These are phyloP conservation scores for Hymenoscyphus fructigenus DNA, from an alignment of 2,329 filamentous ascomycete genomes.

Conservation along the genomic window DNA sequence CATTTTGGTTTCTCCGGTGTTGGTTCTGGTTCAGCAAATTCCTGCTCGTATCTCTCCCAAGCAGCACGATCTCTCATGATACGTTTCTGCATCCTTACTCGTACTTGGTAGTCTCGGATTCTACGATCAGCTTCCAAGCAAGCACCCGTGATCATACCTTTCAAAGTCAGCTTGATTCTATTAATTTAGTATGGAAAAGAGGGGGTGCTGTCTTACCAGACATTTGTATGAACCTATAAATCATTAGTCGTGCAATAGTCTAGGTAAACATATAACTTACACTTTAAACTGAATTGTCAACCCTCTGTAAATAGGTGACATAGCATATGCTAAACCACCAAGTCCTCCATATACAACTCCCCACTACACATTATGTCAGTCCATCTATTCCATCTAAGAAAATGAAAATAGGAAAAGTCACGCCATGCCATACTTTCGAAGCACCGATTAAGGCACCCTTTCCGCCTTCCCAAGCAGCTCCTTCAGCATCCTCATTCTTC, in stretches of 20 bases:
- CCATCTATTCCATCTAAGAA: background rate
- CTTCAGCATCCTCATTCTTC: conserved; percentile 64
- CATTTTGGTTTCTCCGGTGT: conserved; percentile 20
- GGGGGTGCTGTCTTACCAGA: conserved; percentile 48
- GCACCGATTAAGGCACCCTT: conserved; percentile 67
- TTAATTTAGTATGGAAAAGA: background rate
- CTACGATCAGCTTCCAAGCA: conserved; percentile 74
- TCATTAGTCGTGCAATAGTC: conserved; percentile 1
- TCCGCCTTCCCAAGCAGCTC: conserved; percentile 70
- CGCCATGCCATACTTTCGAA: conserved; percentile 49
- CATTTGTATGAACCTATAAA: conserved; percentile 73
- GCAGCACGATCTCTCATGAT: conserved; percentile 63
- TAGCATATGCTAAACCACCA: conserved; percentile 59
- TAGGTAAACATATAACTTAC: conserved; percentile 49
- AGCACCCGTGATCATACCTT: conserved; percentile 69
- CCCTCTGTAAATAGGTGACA: conserved; percentile 70
- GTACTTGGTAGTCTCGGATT: conserved; percentile 65
- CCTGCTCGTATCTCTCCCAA: conserved; percentile 66
- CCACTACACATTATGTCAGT: conserved; percentile 49
- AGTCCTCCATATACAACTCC: conserved; percentile 62
- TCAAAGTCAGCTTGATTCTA: conserved; percentile 9
- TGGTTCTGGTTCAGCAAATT: conserved; percentile 36
- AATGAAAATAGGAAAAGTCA: background rate
- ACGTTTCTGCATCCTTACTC: conserved; percentile 63
- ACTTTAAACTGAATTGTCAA: conserved; percentile 76